Evolutionary conservation across 768 basidiomycete genomes (phyloP), one percentile per base, ranked within the genome.

Genomic region (Hygrocybe coccinea): DNA sequence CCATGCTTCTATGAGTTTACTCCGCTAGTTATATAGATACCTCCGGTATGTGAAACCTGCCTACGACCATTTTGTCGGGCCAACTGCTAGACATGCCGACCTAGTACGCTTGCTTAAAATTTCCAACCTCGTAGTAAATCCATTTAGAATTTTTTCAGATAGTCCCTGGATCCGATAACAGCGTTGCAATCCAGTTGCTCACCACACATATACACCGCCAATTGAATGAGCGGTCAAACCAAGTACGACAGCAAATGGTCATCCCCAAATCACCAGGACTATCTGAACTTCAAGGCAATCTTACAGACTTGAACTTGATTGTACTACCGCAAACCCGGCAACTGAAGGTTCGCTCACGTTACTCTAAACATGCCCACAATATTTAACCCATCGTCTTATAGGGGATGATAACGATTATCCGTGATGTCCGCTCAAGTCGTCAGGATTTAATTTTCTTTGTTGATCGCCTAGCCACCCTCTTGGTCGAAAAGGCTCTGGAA

Each of bases 371-470:
- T 49, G 1, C 19, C 41, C 21, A 35, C 19, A 10, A 10, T n/a
- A n/a, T 12, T 35, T 22, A 25, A n/a, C 10, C 19, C 33, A 17
- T 47, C 47, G 17, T 36, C 14, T 11, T 43, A 6, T 59, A 95
- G 91, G 94, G 93, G 0, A 94, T 97, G 5, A 87, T 87, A 66
- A 97, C 95, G 0, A 85, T 89, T 22, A 65, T 99, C 19, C 81
- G 95, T 7, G 86, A 92, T 62, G 74, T 72, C 54, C 78, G 72
- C n/a, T 86, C 89, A 0, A 72, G 73, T 11, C 76, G 85, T 15
- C 89, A 89, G 62, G 93, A 97, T 65, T 98, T 97, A 64, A 85
- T 97, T 37, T 95, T 97, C 75, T 93, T 92, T 65, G 83, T 83
- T 0, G 93, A 97, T 66, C 80, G 95, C 15, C 73, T 98, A 1